phyloP scores from a whole-genome alignment of 169 alveolate genomes.

The Plasmodium gonderi region DNA sequence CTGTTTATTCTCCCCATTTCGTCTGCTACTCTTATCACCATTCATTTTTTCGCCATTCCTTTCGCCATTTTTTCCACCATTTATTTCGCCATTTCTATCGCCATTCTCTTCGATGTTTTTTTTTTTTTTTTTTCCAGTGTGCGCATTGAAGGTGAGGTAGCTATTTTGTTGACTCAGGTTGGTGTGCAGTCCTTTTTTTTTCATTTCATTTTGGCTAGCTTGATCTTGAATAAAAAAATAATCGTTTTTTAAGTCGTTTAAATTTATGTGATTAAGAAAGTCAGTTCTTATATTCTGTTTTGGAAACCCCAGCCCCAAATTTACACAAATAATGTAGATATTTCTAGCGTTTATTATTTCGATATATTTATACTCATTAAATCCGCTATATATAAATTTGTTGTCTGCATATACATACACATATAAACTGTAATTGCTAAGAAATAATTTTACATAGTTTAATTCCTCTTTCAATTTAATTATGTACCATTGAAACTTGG shows the following conservation, averaged over 20 bases:
- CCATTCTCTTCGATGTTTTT: neutral
- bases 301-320: conserved; percentile 72
- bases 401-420: conserved; percentile 44
- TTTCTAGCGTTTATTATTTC: conserved; percentile 42
- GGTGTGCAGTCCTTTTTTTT: neutral
- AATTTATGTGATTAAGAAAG: conserved; percentile 30
- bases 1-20: no score
- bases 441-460: conserved; percentile 39
- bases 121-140: neutral
- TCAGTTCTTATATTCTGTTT: conserved; percentile 49
- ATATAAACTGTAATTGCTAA: conserved; percentile 62
- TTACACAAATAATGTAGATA: conserved; percentile 51
- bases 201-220: conserved; percentile 3
- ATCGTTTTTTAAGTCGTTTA: conserved; percentile 21
- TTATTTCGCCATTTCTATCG: no score
- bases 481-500: conserved; percentile 72
- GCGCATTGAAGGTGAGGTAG: neutral
- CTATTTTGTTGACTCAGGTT: neutral
- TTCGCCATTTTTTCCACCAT: no score
- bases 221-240: neutral
- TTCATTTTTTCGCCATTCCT: neutral
- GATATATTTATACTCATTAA: conserved; percentile 64
- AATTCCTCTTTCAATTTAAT: conserved; percentile 1
- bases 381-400: conserved; percentile 50
- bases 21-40: no score